Evolutionary conservation across 225 moss, liverwort and hornwort species (phyloP), one percentile per base, ranked within the genome.

Genomic region (Physcomitrium patens): DNA sequence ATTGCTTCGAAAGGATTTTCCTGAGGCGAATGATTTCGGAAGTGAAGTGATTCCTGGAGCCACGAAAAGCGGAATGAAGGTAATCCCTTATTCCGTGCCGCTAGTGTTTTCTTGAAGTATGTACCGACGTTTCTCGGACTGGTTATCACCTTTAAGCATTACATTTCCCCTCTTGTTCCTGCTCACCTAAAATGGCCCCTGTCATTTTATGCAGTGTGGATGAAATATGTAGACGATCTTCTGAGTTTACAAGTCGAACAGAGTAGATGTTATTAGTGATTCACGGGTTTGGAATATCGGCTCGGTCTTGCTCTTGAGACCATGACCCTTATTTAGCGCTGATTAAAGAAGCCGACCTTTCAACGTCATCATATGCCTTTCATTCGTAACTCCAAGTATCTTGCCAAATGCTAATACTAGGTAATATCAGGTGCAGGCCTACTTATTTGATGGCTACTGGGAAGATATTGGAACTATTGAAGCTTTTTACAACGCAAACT

Each of bases 391-490:
- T 23, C 37, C 52, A 74, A 78, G 58, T 44, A 31, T 28, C 22
- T 53, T 74, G 26, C 46, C 70, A 70, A 82, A 61, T 75, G 70
- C 70, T 82, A 82, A 69, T 74, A 37, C 66, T 53, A 74, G 18
- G 46, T 60, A 51, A 59, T 10, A 54, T 77, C 67, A 86, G 86
- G 82, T 88, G 31, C 96, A 96, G 78, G 96, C 96, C 16, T 93
- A 82, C 42, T 71, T 96, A 47, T 96, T 91, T 63, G 91, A 96
- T 79, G 96, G 91, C 20, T 96, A 93, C 50, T 96, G 93, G 96
- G 90, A 96, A 79, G 93, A 96, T 72, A 96, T 96, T 60, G 96
- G 96, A 71, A 93, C 96, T 57, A 93, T 96, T 18, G 82, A 96
- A 78, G 88, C 93, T 3, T 96, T 93, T 74, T 96, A 96, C 72